Conservation (phyloP, 441 rosid genomes). For the Corymbia calophylla region DNA sequence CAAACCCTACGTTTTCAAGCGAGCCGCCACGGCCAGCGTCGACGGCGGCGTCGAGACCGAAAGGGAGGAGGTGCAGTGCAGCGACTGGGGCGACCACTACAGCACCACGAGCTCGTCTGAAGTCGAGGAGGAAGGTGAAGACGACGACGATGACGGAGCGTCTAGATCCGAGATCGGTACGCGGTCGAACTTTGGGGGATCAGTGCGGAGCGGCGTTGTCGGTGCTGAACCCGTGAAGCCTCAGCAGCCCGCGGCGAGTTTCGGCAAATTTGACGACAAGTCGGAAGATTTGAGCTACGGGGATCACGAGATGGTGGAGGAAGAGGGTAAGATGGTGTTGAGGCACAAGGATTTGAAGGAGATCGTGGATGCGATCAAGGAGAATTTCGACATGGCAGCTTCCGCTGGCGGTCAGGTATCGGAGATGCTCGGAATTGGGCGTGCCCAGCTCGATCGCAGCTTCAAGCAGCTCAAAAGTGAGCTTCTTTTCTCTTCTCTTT, state of each 20-base stretch:
- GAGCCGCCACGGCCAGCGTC: neutral
- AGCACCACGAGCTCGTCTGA: constrained; percentile 50
- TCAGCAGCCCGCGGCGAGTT: constrained; percentile 6
- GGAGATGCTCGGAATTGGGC: constrained; percentile 69
- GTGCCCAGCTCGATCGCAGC: constrained; percentile 89
- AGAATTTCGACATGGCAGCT: constrained; percentile 77
- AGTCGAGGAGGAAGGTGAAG: constrained; percentile 18
- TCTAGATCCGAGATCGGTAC: constrained; percentile 63
- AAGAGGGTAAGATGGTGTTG: constrained; percentile 57
- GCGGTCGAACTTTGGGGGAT: constrained; percentile 49
- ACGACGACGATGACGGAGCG: constrained; percentile 32
- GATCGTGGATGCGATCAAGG: constrained; percentile 73
- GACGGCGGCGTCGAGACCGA: constrained; percentile 47
- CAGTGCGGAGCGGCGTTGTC: constrained; percentile 28
- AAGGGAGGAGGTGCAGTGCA: constrained; percentile 93
- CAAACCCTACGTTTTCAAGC: neutral
- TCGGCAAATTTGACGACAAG: constrained; percentile 20
- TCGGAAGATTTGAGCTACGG: constrained; percentile 34
- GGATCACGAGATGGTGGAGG: constrained; percentile 40
- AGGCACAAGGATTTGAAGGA: constrained; percentile 91
- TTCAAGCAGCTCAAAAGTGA: constrained; percentile 83
- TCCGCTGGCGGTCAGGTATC: constrained; percentile 71
- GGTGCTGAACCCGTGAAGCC: constrained; percentile 12
- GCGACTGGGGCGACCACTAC: constrained; percentile 71
- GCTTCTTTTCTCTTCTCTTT: neutral